Conservation (phyloP, 2,329 filamentous ascomycete species). For the Pseudopyricularia cyperi region DNA sequence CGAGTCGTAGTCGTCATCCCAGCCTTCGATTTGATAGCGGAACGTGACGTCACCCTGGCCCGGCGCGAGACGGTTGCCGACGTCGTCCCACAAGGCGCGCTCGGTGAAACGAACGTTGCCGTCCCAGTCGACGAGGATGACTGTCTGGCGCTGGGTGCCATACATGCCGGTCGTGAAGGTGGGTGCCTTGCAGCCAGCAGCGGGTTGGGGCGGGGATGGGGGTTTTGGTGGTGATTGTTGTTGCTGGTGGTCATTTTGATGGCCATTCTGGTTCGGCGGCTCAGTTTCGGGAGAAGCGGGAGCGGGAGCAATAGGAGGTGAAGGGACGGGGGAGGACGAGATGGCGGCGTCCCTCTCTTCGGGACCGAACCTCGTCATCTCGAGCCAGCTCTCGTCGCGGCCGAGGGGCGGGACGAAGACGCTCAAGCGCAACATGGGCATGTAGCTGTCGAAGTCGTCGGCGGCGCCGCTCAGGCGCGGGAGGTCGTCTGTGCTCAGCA, state of each 20-base stretch:
- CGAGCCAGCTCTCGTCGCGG: constrained; percentile 27
- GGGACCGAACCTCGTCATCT: constrained; percentile 22
- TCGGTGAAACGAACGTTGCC: constrained; percentile 48
- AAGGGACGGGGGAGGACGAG: constrained; percentile 20
- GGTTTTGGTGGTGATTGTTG: background rate
- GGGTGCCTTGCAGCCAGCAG: background rate
- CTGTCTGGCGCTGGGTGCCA: constrained; percentile 51
- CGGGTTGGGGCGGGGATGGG: background rate
- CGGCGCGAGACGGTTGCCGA: constrained; percentile 39
- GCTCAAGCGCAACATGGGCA: constrained; percentile 41
- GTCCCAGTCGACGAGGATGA: constrained; percentile 49
- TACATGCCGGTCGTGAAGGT: constrained; percentile 45
- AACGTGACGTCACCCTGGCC: constrained; percentile 43
- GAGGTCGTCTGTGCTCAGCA: constrained; percentile 46
- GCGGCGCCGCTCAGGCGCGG: constrained; percentile 22
- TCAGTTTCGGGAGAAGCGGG: constrained; percentile 16
- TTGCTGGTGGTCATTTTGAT: background rate
- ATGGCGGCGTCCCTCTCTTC: background rate
- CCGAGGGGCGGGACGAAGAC: constrained; percentile 49
- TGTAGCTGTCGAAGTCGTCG: constrained; percentile 38
- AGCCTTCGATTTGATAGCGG: constrained; percentile 42
- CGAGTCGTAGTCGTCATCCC: constrained; percentile 19
- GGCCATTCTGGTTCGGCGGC: constrained; percentile 19
- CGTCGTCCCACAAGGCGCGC: constrained; percentile 44
- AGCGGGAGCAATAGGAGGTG: too few relatives aligned